Base-by-base conservation (phyloP, 192 early-diverging fungal genomes). In the Backusella tarrabulga region DNA sequence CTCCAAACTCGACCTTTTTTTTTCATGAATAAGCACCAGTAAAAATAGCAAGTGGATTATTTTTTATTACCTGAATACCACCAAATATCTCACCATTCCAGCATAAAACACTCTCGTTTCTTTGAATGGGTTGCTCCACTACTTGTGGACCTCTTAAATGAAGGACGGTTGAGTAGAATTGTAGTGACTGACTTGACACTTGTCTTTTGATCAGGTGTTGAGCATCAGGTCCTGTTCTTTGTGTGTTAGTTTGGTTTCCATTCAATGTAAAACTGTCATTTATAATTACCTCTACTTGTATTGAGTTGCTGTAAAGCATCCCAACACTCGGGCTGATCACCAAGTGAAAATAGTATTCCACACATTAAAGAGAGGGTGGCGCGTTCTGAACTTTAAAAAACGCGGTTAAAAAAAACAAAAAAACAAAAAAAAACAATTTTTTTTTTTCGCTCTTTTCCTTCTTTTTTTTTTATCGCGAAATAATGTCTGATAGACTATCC, bases 21-120 rank as follows among this genome's bases (percentile, higher is more conserved):
- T 17, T 4, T 19, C 6, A n/a, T 50, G 46, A n/a, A 50, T n/a
- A 50, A n/a, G 32, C 32, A 32, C 32, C 32, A 32, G 1, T 32
- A 32, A 32, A 32, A 32, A 32, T 32, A 32, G 32, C 15, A 50
- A 50, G 42, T 17, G 11, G 15, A 50, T 50, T 50, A 4, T 19
- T 50, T n/a, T 4, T 6, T 19, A 1, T 6, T 34, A 94, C 88
- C 34, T 88, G 78, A 3, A 94, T 80, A 0, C 94, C 95, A 52
- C 84, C 88, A 86, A 96, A 98, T 29, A 97, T 88, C 78, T 98
- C 97, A 32, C 97, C 97, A 81, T 98, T 98, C 93, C 93, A 95
- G 79, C 89, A 85, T 19, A 94, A 80, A 19, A 92, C 73, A 29
- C 23, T 26, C 1, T 29, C 56, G 63, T 93, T 85, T 23, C 80